These are phyloP conservation scores for Fusarium scirpi DNA, from an alignment of 2,329 filamentous ascomycete genomes.

Conservation along the genomic window DNA sequence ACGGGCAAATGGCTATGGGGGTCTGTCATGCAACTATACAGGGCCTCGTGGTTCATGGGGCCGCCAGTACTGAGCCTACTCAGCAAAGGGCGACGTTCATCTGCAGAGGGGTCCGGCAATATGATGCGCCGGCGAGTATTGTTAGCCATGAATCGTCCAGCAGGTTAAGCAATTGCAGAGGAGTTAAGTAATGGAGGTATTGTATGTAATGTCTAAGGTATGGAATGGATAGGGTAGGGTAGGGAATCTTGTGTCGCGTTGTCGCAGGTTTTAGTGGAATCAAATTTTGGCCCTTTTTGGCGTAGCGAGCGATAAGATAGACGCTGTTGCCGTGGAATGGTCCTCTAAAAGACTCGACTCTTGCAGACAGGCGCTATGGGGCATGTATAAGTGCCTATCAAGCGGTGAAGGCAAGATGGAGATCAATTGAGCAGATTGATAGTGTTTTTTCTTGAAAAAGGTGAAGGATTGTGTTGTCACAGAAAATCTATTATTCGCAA, in stretches of 20 bases:
- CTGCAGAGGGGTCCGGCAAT: conserved; percentile 45
- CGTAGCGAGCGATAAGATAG: conserved; percentile 32
- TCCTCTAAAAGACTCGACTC: neutral
- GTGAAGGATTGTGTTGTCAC: neutral
- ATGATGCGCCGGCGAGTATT: conserved; percentile 49
- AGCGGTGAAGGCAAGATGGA: neutral
- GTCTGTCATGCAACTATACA: conserved; percentile 68
- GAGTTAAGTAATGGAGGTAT: neutral
- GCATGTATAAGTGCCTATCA: neutral
- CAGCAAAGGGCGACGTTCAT: conserved; percentile 54
- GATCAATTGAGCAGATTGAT: conserved; percentile 8
- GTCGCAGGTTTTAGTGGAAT: conserved; percentile 17
- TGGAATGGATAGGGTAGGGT: neutral
- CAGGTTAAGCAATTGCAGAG: neutral
- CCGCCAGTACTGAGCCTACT: conserved; percentile 49
- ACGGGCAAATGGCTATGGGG: conserved; percentile 74
- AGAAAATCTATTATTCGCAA: neutral
- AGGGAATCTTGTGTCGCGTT: conserved; percentile 15
- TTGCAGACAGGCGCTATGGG: conserved; percentile 5
- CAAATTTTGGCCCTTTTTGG: conserved; percentile 32
- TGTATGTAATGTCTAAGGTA: neutral
- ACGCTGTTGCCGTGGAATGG: neutral
- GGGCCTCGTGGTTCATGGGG: conserved; percentile 47
- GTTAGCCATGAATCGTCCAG: conserved; percentile 40
- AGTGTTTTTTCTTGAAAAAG: neutral